phyloP scores from a whole-genome alignment of 106 monocot genomes.

The Apostasia ramifera region DNA sequence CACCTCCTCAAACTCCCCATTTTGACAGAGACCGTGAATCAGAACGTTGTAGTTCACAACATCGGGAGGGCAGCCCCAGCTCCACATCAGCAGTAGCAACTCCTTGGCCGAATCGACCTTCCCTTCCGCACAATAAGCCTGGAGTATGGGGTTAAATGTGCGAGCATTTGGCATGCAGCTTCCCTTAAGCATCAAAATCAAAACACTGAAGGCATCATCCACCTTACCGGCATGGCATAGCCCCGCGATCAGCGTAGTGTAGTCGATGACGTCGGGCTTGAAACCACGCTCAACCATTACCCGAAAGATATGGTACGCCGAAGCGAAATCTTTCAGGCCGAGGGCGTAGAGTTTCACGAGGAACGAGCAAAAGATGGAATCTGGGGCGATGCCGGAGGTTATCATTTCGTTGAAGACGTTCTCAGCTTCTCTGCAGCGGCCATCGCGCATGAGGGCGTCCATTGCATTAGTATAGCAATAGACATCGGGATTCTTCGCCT shows the following conservation, averaged over 20 bases:
- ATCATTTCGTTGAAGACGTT: conserved; percentile 32
- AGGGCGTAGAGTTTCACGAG: conserved; percentile 43
- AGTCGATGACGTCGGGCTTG: conserved; percentile 36
- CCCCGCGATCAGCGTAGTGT: conserved; percentile 35
- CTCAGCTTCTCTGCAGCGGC: conserved; percentile 21
- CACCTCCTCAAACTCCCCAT: conserved; percentile 30
- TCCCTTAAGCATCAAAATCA: conserved; percentile 21
- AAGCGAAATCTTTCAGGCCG: conserved; percentile 16
- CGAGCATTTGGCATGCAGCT: conserved; percentile 18
- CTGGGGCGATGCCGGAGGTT: conserved; percentile 18
- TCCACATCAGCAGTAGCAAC: conserved; percentile 32
- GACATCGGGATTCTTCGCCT: conserved; percentile 14
- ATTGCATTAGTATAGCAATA: conserved; percentile 35
- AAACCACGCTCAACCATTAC: conserved; percentile 23
- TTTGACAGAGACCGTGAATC: conserved; percentile 39
- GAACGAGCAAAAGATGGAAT: conserved; percentile 23
- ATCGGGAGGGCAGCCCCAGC: conserved; percentile 32
- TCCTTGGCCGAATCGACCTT: conserved; percentile 20
- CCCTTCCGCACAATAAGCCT: conserved; percentile 24
- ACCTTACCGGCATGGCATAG: conserved; percentile 34
- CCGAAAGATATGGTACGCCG: conserved; percentile 26
- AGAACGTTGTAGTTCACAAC: conserved; percentile 35
- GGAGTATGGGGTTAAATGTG: conserved; percentile 35
- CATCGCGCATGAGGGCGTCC: conserved; percentile 17
- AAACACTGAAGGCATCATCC: conserved; percentile 28